Base-by-base conservation (phyloP, 768 basidiomycete genomes). In the Mycena maculata region DNA sequence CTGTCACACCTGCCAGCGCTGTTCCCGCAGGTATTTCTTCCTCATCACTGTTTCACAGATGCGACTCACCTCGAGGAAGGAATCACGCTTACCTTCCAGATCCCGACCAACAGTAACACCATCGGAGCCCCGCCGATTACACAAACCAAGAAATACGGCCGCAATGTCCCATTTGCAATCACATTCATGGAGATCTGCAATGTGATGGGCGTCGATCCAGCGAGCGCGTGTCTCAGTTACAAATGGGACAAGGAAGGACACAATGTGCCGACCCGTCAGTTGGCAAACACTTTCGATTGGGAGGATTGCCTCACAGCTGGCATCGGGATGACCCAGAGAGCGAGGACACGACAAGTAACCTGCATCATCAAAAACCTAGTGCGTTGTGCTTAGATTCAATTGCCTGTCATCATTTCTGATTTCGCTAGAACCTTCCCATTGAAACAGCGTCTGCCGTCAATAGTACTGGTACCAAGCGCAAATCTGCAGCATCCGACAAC, bases 281-380 rank as follows among this genome's bases (percentile, higher is more conserved):
- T 59, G 27, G 18, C 31, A 3, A 65, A 23, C 44, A 56, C 56
- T 0, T 41, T 28, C 1, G 63, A 65, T 20, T 65, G 63, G 56
- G 16, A 10, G 1, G 28, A 58, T 36, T 65, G 63, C 11, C 48
- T 45, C 1, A 31, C 50, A 23, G 12, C 6, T 15, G 63, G 63
- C 2, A 44, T 65, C 0, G 25, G 25, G 15, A 8, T 20, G 49
- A 31, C 12, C 4, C 1, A 15, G 23, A 52, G 56, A n/a, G 66
- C 53, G 49, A 5, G 66, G 18, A 13, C 16, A 13, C 66, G 66
- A 23, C 27, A n/a, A 11, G 66, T 67, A 13, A 25, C 18, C 4
- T 61, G 59, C n/a, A 31, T 36, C 2, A 57, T 67, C 41, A 38
- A 39, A 3, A 67, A 67, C 41, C 60, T 61, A 38, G 66, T 63